These are phyloP conservation scores for Phytophthora pinifolia DNA, from an alignment of 352 stramenopile genomes.

Conservation along the genomic window DNA sequence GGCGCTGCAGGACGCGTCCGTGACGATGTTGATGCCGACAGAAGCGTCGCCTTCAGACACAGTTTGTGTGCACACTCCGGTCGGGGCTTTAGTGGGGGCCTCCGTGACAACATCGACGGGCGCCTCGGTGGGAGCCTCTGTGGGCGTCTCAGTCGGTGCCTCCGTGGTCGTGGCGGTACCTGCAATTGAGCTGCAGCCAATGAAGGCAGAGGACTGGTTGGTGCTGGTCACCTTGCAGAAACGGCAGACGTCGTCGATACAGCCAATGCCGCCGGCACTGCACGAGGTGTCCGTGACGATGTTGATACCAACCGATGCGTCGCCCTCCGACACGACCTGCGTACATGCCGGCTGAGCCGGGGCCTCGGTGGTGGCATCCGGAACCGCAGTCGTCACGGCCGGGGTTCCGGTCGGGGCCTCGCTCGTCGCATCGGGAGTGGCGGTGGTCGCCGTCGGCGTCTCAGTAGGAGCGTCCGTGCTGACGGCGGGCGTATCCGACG, in stretches of 20 bases:
- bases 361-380: conserved; percentile 4
- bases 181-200: conserved; percentile 21
- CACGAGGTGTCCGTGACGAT: conserved; percentile 39
- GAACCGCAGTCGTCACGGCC: neutral
- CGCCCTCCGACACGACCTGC: conserved; percentile 19
- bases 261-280: conserved; percentile 34
- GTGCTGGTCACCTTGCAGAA: conserved; percentile 39
- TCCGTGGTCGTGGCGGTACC: conserved; percentile 3
- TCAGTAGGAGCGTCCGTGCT: neutral
- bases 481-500: neutral
- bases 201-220: conserved; percentile 25
- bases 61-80: conserved; percentile 13
- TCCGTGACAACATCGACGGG: neutral
- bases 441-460: conserved; percentile 4
- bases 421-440: neutral
- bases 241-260: conserved; percentile 41
- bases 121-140: conserved; percentile 2
- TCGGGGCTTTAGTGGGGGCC: neutral
- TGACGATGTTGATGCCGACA: conserved; percentile 40
- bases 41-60: conserved; percentile 29
- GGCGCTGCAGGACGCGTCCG: conserved; percentile 30
- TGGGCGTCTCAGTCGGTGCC: conserved; percentile 10
- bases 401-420: conserved; percentile 8
- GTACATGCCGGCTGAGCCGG: conserved; percentile 8
- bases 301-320: conserved; percentile 36